Percentiles rank a stretch among this genome's conserved stretches.
Evolutionary conservation across 83 land plant genomes (phyloP).

Genomic region (Larix sibirica): DNA sequence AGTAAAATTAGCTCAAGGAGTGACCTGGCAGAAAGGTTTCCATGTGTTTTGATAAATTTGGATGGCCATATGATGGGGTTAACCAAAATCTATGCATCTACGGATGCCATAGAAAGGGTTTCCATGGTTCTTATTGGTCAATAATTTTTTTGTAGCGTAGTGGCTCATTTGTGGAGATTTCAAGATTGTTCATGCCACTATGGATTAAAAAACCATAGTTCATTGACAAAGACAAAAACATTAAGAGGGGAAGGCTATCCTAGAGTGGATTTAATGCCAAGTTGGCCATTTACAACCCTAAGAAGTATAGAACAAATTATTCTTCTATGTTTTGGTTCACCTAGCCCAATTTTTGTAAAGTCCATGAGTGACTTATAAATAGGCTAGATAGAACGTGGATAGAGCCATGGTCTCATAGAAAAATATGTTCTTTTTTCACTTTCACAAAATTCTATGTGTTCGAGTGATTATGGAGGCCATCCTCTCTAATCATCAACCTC

Average conservation of each 20-base stretch:
- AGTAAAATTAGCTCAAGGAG: neutral
- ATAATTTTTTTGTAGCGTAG: neutral
- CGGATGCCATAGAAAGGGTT: neutral
- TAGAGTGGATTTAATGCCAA: too few relatives aligned
- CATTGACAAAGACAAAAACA: neutral
- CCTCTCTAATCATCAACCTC: neutral
- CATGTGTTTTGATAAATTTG: neutral
- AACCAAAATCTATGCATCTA: neutral
- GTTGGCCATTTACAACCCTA: neutral
- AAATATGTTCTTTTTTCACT: neutral
- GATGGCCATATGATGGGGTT: neutral
- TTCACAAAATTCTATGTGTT: neutral
- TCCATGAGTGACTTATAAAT: neutral
- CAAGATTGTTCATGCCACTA: neutral
- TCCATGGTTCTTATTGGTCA: neutral
- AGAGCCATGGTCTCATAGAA: neutral
- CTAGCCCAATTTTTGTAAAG: neutral
- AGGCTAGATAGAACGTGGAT: neutral
- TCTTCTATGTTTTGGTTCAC: neutral
- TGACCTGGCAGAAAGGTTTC: neutral
- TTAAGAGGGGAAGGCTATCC: neutral
- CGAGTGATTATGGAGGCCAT: neutral
- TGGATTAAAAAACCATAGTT: neutral
- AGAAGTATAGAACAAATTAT: too few relatives aligned
- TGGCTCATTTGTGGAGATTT: neutral